phyloP scores from a whole-genome alignment of 306 rosid genomes.

The Begonia masoniana region DNA sequence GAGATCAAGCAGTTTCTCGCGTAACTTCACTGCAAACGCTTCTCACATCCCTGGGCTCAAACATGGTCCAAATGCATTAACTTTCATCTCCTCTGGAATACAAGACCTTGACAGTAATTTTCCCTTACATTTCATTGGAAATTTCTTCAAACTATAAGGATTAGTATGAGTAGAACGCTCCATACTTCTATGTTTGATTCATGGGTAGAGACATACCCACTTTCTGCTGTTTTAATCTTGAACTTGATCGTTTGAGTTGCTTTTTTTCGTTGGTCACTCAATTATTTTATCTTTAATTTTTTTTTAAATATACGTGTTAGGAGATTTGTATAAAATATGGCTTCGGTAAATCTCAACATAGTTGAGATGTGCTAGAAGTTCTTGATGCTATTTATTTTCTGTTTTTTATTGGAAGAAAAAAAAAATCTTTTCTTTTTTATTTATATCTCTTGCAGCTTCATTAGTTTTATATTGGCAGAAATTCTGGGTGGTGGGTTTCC shows the following conservation, averaged over 20 bases:
- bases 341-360: too few species aligned
- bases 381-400: too few species aligned
- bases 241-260: not conserved
- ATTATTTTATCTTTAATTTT: too few species aligned
- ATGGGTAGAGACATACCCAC: not conserved
- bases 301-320: too few species aligned
- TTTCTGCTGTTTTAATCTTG: not conserved
- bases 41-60: conserved; percentile 44
- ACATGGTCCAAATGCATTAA: conserved; percentile 72
- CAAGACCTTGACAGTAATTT: conserved; percentile 71
- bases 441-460: not conserved
- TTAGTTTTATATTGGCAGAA: conserved; percentile 25
- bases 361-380: too few species aligned
- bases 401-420: too few species aligned
- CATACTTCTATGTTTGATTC: not conserved
- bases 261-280: not conserved
- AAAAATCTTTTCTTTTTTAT: too few species aligned
- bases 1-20: conserved; percentile 67
- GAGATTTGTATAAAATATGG: too few species aligned
- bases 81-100: conserved; percentile 62
- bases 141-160: too few species aligned
- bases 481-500: conserved; percentile 82
- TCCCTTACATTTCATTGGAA: conserved; percentile 1
- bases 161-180: too few species aligned
- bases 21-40: conserved; percentile 34